Evolutionary conservation across 257 asterid genomes (phyloP), one percentile per base, ranked within the genome.

Genomic region (Voacanga thouarsii): DNA sequence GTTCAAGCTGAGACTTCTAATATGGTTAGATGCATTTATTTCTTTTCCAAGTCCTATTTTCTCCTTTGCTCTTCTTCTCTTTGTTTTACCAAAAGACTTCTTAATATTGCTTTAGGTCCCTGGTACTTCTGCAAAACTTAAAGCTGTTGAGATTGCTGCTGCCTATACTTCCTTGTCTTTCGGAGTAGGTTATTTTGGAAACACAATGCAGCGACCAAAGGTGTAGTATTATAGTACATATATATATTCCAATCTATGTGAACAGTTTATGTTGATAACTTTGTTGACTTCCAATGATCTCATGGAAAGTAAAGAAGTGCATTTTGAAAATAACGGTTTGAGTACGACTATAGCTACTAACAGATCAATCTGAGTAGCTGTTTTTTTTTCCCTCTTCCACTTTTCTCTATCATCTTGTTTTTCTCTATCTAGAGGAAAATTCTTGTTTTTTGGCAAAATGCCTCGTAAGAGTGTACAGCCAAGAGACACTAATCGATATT

Each of bases 181-280:
- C 75, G 99, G 99, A 77, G 84, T 94, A 41, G 99, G 99, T 78
- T 92, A 91, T 87, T 91, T 91, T 75, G 98, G 96, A 75, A 91
- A 89, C 87, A 89, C 90, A 61, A 88, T 92, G 96, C 88, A 86
- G 79, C 84, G 88, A 49, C 99, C 99, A 14, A 94, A 92, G 99
- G 99, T 94, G 84, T 63, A 45, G 63, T 61, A 60, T 26, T 24
- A 6, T 21, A 15, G 18, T 64, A 28, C 30, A 47, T 57, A 1
- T 53, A 6, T 33, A 70, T 39, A 59, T 21, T 21, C 2, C 16
- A 26, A 4, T 2, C 51, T 44, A 5, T 8, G 49, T 44, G 44
- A 75, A 23, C 21, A 8, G n/a, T 72, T 72, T 57, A 7, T 72
- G 19, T 24, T 51, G 59, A 47, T 14, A n/a, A 30, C 43, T 74